Evolutionary conservation across 768 basidiomycete genomes (phyloP), one percentile per base, ranked within the genome.

Genomic region (Baorangia bicolor): DNA sequence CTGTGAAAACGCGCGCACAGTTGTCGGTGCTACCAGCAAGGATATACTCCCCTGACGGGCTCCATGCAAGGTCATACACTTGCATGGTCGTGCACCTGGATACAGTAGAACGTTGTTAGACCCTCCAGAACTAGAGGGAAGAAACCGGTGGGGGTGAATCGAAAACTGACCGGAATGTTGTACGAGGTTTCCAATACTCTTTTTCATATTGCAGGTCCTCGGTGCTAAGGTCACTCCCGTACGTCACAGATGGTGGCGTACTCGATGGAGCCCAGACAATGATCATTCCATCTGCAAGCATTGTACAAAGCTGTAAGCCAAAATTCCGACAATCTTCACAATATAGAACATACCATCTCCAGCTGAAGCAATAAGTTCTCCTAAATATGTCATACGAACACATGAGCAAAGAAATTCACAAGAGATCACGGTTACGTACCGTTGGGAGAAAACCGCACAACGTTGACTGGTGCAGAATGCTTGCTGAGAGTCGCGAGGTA

Each of bases 21-120:
- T 98, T 98, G 71, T 99, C 97, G 9, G 96, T 98, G 68, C 92
- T 94, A 5, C 97, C 97, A n/a, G 94, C 88, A 40, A 99, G 81
- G 55, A 99, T 83, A 60, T 92, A 96, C 59, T 95, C 92, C 31
- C 96, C 94, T 18, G 89, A 88, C 0, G 97, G 97, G 61, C 92
- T 94, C 97, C 97, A 99, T 0, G 94, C 93, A 25, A 99, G 78
- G 67, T 99, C 97, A 70, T 99, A 99, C 7, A 98, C 94, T 70
- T 98, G 94, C 84, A 95, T 92, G 5, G 88, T 87, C 2, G 94
- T 92, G 62, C 92, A 93, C 55, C 94, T 96, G 66, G n/a, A 42
- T 21, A 27, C 40, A 28, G 18, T 10, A 16, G 30, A 51, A 4
- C 13, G 30, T n/a, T 2, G 39, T 67, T 12, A 66, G 55, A 41